Base-by-base conservation (phyloP, 331 rosid genomes). In the Telfairia occidentalis region DNA sequence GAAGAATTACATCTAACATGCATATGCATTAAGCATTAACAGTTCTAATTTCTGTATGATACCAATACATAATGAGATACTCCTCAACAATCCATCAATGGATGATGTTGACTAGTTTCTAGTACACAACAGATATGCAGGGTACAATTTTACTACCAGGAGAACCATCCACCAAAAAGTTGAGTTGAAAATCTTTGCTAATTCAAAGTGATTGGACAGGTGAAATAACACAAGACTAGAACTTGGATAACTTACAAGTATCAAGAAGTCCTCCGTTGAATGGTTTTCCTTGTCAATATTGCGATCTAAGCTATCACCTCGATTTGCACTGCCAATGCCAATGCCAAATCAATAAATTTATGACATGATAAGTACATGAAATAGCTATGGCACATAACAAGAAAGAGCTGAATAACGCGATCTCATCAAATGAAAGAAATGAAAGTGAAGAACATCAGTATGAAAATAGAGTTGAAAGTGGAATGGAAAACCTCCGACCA, bases 231-330 rank as follows among this genome's bases (percentile, higher is more conserved):
- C 29, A 35, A 76, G 50, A 30, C 75, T 50, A 19, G 58, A 73
- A 76, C 69, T 77, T 50, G 9, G 35, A 71, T 77, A 50, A 75
- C 99, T 92, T 89, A 95, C 97, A 77, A 95, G 93, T 82, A 95
- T 89, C 82, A 92, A 77, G 84, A 95, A 95, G 84, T 95, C 99
- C 83, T 87, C 90, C 43, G 97, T 86, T 11, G 80, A 71, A 55
- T 75, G 84, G 61, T 86, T 86, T 89, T 95, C 97, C 84, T 84
- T 82, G 70, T 92, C 90, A 78, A 95, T 89, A 82, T 87, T 88
- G 77, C 91, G 97, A 83, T 95, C 97, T 84, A 95, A 90, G 92
- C 96, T 95, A 86, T 95, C 99, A 38, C 97, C 99, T 72, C 88
- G 87, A 79, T 95, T 92, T 50, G 99, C 77, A 74, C 99, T 92